Evolutionary conservation across 345 rosid genomes (phyloP).

Genomic region (Tarenaya hassleriana): DNA sequence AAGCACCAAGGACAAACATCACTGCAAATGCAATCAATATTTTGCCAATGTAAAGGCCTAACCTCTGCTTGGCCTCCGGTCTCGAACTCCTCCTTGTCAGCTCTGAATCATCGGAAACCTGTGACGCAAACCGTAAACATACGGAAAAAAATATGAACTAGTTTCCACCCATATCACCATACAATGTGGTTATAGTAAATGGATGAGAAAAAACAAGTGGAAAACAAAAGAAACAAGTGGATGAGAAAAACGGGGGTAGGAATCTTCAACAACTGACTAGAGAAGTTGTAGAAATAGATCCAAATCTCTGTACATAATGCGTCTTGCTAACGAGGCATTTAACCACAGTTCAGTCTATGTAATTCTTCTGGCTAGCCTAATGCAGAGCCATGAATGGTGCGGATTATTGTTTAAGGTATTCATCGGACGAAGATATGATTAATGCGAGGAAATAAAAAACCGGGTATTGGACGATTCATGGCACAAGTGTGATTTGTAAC

Average conservation of each 20-base stretch:
- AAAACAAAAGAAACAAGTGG: no score
- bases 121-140: conserved; percentile 22
- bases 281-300: background rate
- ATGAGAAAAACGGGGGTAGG: no score
- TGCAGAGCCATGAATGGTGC: no score
- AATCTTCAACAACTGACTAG: no score
- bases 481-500: no score
- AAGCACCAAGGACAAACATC: conserved; percentile 59
- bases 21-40: conserved; percentile 55
- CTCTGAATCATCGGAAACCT: conserved; percentile 28
- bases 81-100: conserved; percentile 15
- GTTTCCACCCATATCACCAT: background rate
- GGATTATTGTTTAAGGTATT: no score
- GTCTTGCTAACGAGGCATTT: no score
- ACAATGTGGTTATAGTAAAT: background rate
- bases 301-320: background rate
- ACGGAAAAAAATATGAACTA: background rate
- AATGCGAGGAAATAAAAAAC: no score
- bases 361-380: no score
- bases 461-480: no score
- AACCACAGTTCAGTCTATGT: no score
- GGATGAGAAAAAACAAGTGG: background rate
- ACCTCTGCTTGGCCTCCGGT: conserved; percentile 15
- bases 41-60: conserved; percentile 42
- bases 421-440: no score